Evolutionary conservation across 495 filamentous ascomycete species (phyloP), one percentile per base, ranked within the genome.

Genomic region (Penicillium pancosmium): DNA sequence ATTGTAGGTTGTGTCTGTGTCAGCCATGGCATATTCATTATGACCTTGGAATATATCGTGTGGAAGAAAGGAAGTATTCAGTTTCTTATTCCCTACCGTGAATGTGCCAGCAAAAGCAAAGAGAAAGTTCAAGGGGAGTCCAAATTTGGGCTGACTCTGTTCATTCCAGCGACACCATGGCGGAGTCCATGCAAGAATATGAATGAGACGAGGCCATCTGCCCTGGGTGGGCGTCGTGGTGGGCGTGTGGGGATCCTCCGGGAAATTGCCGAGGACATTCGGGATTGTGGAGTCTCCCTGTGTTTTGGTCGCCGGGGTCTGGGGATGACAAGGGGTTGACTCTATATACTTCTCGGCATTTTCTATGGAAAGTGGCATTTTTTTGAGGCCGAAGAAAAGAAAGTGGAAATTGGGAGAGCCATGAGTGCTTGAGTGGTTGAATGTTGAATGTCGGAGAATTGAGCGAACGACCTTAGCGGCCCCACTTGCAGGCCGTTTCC

Each of bases 101-200:
- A 71, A 64, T 0, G 75, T 77, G 2, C 64, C 71, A 0, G 77
- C 74, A 59, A 83, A 79, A 6, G 73, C 83, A 70, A 89, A 90
- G 12, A 89, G 74, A 35, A 88, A 65, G 52, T 87, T 88, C 70
- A 89, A 68, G 5, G 68, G 66, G 63, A 87, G 71, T 23, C 78
- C 86, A 64, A 90, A 87, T 43, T 81, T 72, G 5, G 79, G 80
- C 12, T 85, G 83, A 18, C 76, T 68, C 11, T 80, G 72, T 8
- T 78, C 73, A 63, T 88, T 68, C 78, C 86, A 89, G 59, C 84
- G 79, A 58, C 85, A 80, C 62, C 79, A 70, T 34, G 74, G 68
- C 1, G 87, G 87, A 11, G 78, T 83, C 78, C 81, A 89, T 16
- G 69, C 68, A n/a, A 85, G 19, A 4, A 69, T 54, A 35, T 66